Conservation (phyloP, 2,329 filamentous ascomycete genomes). For the Pseudofabraea citricarpa region DNA sequence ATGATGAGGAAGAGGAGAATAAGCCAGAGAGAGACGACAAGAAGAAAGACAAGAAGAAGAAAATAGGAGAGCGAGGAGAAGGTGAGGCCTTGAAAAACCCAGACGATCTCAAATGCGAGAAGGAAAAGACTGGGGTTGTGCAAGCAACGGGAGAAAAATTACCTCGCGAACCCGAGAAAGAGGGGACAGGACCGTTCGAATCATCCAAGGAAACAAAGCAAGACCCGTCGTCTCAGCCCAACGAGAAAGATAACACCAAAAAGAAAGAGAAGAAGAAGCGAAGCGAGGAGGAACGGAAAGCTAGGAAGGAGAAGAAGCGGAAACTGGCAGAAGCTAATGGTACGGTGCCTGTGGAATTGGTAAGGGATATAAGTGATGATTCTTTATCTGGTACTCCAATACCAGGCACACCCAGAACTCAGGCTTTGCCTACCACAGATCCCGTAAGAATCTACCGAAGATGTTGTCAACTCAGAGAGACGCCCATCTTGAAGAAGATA, state of each 20-base stretch:
- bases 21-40: conserved; percentile 40
- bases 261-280: conserved; percentile 97
- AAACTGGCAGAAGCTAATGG: conserved; percentile 85
- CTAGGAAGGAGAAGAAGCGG: conserved; percentile 84
- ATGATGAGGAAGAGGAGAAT: conserved; percentile 47
- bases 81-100: conserved; percentile 69
- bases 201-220: conserved; percentile 21
- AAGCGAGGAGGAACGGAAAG: conserved; percentile 87
- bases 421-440: conserved; percentile 77
- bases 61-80: conserved; percentile 64
- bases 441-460: conserved; percentile 88
- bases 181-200: conserved; percentile 14
- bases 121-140: conserved; percentile 39
- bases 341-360: conserved; percentile 77
- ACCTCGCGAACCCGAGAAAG: conserved; percentile 35
- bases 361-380: conserved; percentile 59
- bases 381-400: conserved; percentile 33
- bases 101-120: conserved; percentile 53
- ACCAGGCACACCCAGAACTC: conserved; percentile 40
- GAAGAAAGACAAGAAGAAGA: conserved; percentile 54
- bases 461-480: conserved; percentile 91
- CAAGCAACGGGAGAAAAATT: conserved; percentile 37
- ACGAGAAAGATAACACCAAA: conserved; percentile 44
- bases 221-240: conserved; percentile 11
- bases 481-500: conserved; percentile 85